Base-by-base conservation (phyloP, 2,329 filamentous ascomycete species). In the Trichoderma lentiforme region DNA sequence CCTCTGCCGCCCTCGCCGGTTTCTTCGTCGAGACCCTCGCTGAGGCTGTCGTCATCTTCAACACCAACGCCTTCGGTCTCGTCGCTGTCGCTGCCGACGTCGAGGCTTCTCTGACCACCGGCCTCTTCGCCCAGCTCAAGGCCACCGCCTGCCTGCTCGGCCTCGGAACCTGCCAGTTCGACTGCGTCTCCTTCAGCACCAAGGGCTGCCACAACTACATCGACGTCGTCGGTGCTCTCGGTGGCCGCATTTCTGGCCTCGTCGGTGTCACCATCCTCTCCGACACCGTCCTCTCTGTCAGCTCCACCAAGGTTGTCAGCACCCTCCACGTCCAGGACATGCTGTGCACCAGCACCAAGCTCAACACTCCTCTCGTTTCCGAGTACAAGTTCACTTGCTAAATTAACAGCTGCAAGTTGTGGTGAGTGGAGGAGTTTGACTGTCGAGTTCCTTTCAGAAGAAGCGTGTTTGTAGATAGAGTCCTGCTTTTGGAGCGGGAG, bases 141-240 rank as follows among this genome's bases (percentile, higher is more conserved):
- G 61, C 70, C 53, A 56, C 77, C 15, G 74, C 77, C 57, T 82
- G 80, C 78, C 72, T 74, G 56, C 73, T 81, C 43, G 80, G 80
- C 39, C 70, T 80, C 47, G 76, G 77, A 47, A 74, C 75, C 57
- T 82, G 81, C 77, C 75, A 78, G 73, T 78, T 77, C 70, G 81
- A 82, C 78, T 82, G 81, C 74, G 80, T 82, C 66, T 80, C 80
- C 30, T 81, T 80, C 76, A 80, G 78, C 76, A 75, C 78, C 76
- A 77, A 80, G 76, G 81, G 81, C 74, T 82, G 81, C 77, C 76
- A 77, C 74, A 82, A 82, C 80, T 79, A 79, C 77, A 76, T 82
- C 53, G 80, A 82, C 70, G 76, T 81, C 32, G 74, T 65, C 18
- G 72, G 74, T 57, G 53, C 43, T 4, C 72, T 70, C 11, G 74